Conservation (phyloP, 345 rosid genomes). For the Euphorbia tirucalli region DNA sequence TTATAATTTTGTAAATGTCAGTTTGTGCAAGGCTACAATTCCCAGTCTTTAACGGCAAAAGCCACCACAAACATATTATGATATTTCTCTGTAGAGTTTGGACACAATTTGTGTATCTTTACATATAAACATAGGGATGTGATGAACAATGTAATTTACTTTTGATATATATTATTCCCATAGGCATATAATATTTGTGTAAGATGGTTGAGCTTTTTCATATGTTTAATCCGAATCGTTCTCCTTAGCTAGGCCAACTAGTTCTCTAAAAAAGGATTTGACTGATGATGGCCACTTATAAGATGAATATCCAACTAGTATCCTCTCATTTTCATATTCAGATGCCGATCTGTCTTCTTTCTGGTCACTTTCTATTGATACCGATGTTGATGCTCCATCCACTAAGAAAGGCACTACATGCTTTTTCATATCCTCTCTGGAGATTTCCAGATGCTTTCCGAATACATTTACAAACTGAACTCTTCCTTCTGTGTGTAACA, state of each 20-base stretch:
- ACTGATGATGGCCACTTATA: slow-evolving; percentile 34
- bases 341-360: slow-evolving; percentile 15
- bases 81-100: too few species aligned
- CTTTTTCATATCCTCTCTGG: slow-evolving; percentile 49
- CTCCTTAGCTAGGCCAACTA: slow-evolving; percentile 27
- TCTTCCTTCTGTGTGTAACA: slow-evolving; percentile 59
- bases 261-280: slow-evolving; percentile 29
- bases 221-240: not conserved
- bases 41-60: too few species aligned
- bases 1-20: too few species aligned
- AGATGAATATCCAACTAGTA: slow-evolving; percentile 30
- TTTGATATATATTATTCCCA: too few species aligned
- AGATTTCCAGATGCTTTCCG: slow-evolving; percentile 70
- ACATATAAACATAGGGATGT: too few species aligned
- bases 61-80: too few species aligned
- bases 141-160: too few species aligned
- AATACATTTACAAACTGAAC: slow-evolving; percentile 58
- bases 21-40: too few species aligned
- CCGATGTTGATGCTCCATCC: slow-evolving; percentile 19
- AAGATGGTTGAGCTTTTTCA: too few species aligned
- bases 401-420: slow-evolving; percentile 65
- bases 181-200: too few species aligned
- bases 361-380: not conserved
- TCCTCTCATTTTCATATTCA: slow-evolving; percentile 13
- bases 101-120: too few species aligned